These are phyloP conservation scores for Diaporthe ampelina DNA, from an alignment of 2,329 filamentous ascomycete genomes.

Conservation along the genomic window DNA sequence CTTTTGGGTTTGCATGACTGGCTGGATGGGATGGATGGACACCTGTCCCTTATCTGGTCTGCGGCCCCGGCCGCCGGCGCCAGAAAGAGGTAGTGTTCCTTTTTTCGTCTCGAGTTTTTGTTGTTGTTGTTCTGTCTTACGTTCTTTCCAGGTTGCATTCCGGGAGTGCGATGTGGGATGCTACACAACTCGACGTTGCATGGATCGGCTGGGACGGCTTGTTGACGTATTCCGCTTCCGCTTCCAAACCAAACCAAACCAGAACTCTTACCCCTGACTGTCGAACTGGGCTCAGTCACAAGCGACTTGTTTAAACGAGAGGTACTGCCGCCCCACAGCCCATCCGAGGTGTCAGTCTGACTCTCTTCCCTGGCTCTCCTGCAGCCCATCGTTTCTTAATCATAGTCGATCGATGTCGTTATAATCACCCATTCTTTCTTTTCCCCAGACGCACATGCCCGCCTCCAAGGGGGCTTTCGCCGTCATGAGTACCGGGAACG, in stretches of 20 bases:
- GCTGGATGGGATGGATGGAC: neutral
- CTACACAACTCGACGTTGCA: constrained; percentile 7
- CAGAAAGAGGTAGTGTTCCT: neutral
- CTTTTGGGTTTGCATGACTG: neutral
- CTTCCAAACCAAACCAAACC: neutral
- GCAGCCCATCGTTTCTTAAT: neutral
- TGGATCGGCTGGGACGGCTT: constrained; percentile 8
- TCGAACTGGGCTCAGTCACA: neutral
- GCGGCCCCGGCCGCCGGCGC: constrained; percentile 15
- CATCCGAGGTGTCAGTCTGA: neutral
- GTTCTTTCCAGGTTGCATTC: constrained; percentile 2
- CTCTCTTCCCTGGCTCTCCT: neutral
- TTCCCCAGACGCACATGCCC: neutral
- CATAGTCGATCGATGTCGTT: constrained; percentile 10
- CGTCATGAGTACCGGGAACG: constrained; percentile 36
- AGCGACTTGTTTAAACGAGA: constrained; percentile 11
- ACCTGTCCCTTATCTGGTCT: constrained; percentile 8
- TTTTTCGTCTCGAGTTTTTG: constrained; percentile 1
- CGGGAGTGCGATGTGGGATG: constrained; percentile 12
- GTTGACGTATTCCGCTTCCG: neutral
- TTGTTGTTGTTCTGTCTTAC: neutral
- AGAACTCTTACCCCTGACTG: too few species aligned
- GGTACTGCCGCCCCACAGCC: constrained; percentile 6
- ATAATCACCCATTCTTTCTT: neutral
- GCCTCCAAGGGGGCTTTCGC: neutral